Evolutionary conservation across 345 rosid genomes (phyloP).

Genomic region (Euphorbia peplus): DNA sequence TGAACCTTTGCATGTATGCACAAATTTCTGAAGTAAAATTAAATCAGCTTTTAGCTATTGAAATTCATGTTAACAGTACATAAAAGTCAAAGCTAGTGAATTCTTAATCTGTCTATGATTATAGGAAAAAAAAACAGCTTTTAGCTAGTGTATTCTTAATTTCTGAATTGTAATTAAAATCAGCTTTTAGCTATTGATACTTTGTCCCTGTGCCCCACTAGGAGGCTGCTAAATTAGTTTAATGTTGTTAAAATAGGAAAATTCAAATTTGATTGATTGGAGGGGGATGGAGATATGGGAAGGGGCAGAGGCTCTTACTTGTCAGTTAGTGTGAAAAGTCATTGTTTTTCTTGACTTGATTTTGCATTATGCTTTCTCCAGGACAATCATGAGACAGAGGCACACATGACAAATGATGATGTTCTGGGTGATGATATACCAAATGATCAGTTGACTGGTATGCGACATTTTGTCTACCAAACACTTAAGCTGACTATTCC

Average conservation of each 20-base stretch:
- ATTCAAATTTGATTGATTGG: background rate
- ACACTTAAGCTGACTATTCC: constrained; percentile 57
- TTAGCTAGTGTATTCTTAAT: too few species aligned
- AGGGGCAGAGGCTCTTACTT: background rate
- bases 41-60: constrained; percentile 5
- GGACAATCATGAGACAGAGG: constrained; percentile 58
- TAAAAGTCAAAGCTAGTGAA: background rate
- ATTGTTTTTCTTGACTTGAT: background rate
- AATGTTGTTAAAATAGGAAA: background rate
- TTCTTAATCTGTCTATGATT: background rate
- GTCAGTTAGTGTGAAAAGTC: background rate
- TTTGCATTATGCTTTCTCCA: constrained; percentile 26
- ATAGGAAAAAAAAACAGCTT: background rate
- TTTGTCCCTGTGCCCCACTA: background rate
- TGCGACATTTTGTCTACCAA: constrained; percentile 66
- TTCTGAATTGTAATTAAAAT: too few species aligned
- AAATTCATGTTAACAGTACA: background rate
- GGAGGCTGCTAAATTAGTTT: background rate
- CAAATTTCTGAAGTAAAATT: constrained; percentile 19
- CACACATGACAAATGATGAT: constrained; percentile 84
- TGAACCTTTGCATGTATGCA: constrained; percentile 45
- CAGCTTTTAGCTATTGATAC: too few species aligned
- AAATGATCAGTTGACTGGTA: constrained; percentile 56
- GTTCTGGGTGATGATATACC: constrained; percentile 96
- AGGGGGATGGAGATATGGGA: background rate